phyloP scores from a whole-genome alignment of 2,329 filamentous ascomycete species.

The Coleophoma eucalyptorum region DNA sequence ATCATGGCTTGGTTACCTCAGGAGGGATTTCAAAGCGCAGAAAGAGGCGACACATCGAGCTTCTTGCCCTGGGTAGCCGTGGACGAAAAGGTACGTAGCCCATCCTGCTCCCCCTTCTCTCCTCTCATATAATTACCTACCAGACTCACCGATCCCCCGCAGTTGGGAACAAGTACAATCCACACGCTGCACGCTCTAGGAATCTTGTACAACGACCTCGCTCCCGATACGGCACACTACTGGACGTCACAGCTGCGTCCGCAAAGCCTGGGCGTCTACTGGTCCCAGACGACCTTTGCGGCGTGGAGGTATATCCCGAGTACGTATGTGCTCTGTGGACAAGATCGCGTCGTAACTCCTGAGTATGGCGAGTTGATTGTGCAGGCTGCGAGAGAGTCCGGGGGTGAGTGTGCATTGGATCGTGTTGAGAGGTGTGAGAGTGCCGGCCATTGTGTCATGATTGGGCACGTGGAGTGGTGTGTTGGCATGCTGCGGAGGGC shows the following conservation, averaged over 20 bases:
- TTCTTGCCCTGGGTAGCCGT: slow-evolving; percentile 21
- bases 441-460: slow-evolving; percentile 14
- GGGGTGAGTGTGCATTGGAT: slow-evolving; percentile 13
- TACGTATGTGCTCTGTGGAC: slow-evolving; percentile 1
- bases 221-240: slow-evolving; percentile 31
- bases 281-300: slow-evolving; percentile 19
- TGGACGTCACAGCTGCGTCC: slow-evolving; percentile 33
- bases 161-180: slow-evolving; percentile 28
- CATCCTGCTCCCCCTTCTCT: too few species aligned
- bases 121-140: too few species aligned
- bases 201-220: slow-evolving; percentile 40
- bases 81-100: too few species aligned
- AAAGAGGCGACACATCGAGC: slow-evolving; percentile 22
- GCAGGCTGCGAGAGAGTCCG: slow-evolving; percentile 13
- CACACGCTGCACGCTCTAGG: slow-evolving; percentile 27
- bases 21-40: slow-evolving; percentile 10
- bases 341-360: not conserved
- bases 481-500: slow-evolving; percentile 10
- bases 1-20: slow-evolving; percentile 32
- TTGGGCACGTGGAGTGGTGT: slow-evolving; percentile 14
- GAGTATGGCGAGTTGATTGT: slow-evolving; percentile 18
- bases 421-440: slow-evolving; percentile 16
- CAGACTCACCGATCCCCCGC: too few species aligned
- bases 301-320: slow-evolving; percentile 3
- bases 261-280: slow-evolving; percentile 31